A percentile compares a stretch with the other conserved stretches of the same genome.
These are phyloP conservation scores for Pythium grandisporangium DNA, from an alignment of 352 stramenopile species.

Conservation along the genomic window DNA sequence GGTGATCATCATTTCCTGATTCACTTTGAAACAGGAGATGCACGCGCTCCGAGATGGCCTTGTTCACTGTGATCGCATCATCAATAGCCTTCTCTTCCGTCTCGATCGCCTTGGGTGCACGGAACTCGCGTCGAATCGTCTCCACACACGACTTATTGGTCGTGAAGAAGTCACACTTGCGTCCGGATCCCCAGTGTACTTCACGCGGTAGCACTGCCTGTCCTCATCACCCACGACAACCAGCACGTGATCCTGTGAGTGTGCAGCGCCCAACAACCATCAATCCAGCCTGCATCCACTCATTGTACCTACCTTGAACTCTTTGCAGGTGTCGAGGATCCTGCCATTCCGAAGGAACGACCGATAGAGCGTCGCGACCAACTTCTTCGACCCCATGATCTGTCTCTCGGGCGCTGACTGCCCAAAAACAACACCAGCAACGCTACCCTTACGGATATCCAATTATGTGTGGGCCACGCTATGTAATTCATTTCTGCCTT, in stretches of 20 bases:
- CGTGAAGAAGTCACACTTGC: conserved; percentile 55
- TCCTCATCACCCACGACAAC: background rate
- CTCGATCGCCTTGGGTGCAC: conserved; percentile 1
- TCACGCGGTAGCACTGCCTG: conserved; percentile 55
- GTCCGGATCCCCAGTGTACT: conserved; percentile 38
- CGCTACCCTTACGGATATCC: too few species aligned
- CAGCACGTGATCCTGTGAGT: too few species aligned
- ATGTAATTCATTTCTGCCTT: too few species aligned
- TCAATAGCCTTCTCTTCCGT: conserved; percentile 35
- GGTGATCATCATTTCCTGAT: conserved; percentile 36
- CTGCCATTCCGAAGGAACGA: conserved; percentile 56
- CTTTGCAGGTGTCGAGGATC: conserved; percentile 41
- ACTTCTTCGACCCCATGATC: conserved; percentile 30
- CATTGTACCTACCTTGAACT: conserved; percentile 62
- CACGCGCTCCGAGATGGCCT: conserved; percentile 49
- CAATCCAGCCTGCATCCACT: too few species aligned
- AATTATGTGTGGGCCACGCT: too few species aligned
- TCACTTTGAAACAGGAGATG: conserved; percentile 44
- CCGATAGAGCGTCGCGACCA: conserved; percentile 61
- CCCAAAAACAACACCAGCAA: too few species aligned
- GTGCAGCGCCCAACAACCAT: too few species aligned
- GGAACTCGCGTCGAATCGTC: conserved; percentile 45
- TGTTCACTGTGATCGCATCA: conserved; percentile 57
- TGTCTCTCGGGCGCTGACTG: too few species aligned
- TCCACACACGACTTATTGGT: conserved; percentile 39